These are phyloP conservation scores for Neofusicoccum cordaticola DNA, from an alignment of 2,329 filamentous ascomycete species.

Conservation along the genomic window DNA sequence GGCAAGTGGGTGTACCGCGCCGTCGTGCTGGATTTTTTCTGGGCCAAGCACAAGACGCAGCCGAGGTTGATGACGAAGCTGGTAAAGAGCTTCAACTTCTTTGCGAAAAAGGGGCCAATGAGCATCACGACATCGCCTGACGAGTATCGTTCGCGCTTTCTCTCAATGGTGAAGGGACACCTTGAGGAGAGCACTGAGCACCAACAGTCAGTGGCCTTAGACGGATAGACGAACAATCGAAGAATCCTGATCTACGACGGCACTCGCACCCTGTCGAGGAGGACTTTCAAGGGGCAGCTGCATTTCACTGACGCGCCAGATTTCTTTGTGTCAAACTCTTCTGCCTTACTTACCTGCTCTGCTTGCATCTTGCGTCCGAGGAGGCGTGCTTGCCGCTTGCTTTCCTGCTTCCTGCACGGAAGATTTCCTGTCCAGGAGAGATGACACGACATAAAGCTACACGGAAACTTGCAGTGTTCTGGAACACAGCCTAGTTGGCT, in stretches of 20 bases:
- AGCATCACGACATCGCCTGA: constrained; percentile 67
- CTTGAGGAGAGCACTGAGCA: constrained; percentile 23
- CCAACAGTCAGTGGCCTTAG: not conserved
- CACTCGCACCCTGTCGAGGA: not conserved
- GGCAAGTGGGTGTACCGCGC: constrained; percentile 66
- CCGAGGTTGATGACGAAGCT: constrained; percentile 65
- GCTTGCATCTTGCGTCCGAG: not conserved
- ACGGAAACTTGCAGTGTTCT: not conserved
- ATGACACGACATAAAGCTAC: not conserved
- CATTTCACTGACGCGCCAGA: not conserved
- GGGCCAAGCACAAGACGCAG: constrained; percentile 69
- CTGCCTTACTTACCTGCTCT: not conserved
- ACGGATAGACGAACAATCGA: no score
- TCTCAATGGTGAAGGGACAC: constrained; percentile 49
- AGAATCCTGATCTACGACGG: not conserved
- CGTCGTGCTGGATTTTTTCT: constrained; percentile 72
- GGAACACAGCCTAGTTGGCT: constrained; percentile 7
- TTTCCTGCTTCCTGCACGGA: not conserved
- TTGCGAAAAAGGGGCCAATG: constrained; percentile 67
- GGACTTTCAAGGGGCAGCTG: not conserved
- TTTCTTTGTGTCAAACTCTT: not conserved
- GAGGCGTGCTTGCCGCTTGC: not conserved
- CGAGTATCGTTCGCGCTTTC: constrained; percentile 63
- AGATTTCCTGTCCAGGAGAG: not conserved
- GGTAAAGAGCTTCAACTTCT: constrained; percentile 61